phyloP scores from a whole-genome alignment of 257 asterid species.

The Solanum pinnatisectum region DNA sequence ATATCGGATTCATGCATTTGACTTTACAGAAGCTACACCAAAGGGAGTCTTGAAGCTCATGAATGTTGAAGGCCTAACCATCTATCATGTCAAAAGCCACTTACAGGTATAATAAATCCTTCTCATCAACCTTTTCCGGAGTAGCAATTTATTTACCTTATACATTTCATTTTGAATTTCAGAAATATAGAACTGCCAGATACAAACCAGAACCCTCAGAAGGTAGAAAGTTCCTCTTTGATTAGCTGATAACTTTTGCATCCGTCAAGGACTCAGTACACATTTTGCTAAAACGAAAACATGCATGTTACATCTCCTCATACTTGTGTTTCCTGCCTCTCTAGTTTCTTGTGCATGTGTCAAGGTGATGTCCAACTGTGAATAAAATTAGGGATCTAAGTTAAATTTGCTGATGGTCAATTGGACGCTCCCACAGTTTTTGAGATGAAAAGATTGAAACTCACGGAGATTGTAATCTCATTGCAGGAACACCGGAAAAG shows the following conservation, averaged over 20 bases:
- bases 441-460: neutral
- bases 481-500: slow-evolving; percentile 45
- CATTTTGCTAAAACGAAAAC: neutral
- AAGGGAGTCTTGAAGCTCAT: slow-evolving; percentile 77
- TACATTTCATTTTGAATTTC: slow-evolving; percentile 16
- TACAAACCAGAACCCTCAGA: slow-evolving; percentile 68
- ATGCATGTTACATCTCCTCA: neutral
- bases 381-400: neutral
- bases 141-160: neutral
- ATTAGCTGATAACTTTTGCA: neutral
- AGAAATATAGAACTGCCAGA: slow-evolving; percentile 83
- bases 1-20: neutral
- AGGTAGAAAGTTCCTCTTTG: slow-evolving; percentile 29
- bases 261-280: neutral
- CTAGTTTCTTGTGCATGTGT: neutral
- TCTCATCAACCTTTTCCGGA: neutral
- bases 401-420: neutral
- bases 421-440: neutral
- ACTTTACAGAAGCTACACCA: slow-evolving; percentile 51
- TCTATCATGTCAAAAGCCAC: slow-evolving; percentile 89
- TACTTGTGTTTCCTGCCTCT: neutral
- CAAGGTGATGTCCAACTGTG: neutral
- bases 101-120: slow-evolving; percentile 40
- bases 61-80: slow-evolving; percentile 70
- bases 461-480: neutral